These are phyloP conservation scores for Globisporangium camurandrum DNA, from an alignment of 352 stramenopile species.

Conservation along the genomic window DNA sequence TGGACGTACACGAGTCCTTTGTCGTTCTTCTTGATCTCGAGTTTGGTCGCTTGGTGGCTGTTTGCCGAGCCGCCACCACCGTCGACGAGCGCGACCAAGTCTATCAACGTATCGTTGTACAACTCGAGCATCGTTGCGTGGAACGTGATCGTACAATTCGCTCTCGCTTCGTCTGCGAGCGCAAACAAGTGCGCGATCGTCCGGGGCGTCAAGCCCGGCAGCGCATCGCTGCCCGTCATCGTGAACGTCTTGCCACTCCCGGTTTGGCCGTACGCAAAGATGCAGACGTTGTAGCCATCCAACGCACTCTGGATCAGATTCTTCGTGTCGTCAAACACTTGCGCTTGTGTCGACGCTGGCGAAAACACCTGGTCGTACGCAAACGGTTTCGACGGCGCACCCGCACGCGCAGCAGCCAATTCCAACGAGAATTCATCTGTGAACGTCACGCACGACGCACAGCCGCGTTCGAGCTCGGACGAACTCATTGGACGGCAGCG, in stretches of 20 bases:
- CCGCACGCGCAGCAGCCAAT: slow-evolving; percentile 64
- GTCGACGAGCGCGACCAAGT: slow-evolving; percentile 85
- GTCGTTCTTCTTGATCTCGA: slow-evolving; percentile 92
- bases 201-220: slow-evolving; percentile 80
- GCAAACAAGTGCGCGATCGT: slow-evolving; percentile 84
- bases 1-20: slow-evolving; percentile 90
- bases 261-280: slow-evolving; percentile 93
- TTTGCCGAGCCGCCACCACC: slow-evolving; percentile 10
- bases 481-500: slow-evolving; percentile 87
- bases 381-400: slow-evolving; percentile 87
- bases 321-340: slow-evolving; percentile 92
- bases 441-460: slow-evolving; percentile 53
- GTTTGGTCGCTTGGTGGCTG: slow-evolving; percentile 51
- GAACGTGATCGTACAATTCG: slow-evolving; percentile 62
- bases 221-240: slow-evolving; percentile 75
- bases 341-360: slow-evolving; percentile 54
- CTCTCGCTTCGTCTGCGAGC: slow-evolving; percentile 41
- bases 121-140: slow-evolving; percentile 89
- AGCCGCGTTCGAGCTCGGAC: slow-evolving; percentile 80
- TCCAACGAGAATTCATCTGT: slow-evolving; percentile 83
- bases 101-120: slow-evolving; percentile 89
- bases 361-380: slow-evolving; percentile 88
- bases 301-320: slow-evolving; percentile 87
- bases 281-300: slow-evolving; percentile 90
- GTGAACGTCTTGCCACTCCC: slow-evolving; percentile 92